These are phyloP conservation scores for Allium fistulosum DNA, from an alignment of 106 monocot genomes.

Conservation along the genomic window DNA sequence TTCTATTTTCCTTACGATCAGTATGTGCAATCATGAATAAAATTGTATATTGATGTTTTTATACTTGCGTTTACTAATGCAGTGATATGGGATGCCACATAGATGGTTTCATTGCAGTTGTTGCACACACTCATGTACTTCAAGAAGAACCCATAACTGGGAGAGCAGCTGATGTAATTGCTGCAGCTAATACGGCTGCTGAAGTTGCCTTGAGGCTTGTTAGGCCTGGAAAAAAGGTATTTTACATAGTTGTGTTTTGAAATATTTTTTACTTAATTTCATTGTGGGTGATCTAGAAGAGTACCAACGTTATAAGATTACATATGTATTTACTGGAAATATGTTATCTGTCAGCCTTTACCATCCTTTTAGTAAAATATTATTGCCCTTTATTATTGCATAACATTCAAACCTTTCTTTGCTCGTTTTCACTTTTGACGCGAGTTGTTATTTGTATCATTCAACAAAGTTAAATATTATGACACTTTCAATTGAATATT, in stretches of 20 bases:
- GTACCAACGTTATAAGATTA: no score
- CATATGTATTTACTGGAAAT: no score
- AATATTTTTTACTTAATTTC: neutral
- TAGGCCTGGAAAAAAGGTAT: slow-evolving; percentile 5
- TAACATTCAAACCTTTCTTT: no score
- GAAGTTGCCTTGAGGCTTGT: slow-evolving; percentile 45
- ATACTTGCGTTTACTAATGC: slow-evolving; percentile 12
- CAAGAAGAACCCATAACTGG: slow-evolving; percentile 46
- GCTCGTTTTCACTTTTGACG: no score
- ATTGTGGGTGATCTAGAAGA: neutral
- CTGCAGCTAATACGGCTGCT: slow-evolving; percentile 63
- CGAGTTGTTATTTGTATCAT: no score
- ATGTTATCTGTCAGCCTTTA: no score
- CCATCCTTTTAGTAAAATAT: no score
- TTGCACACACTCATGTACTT: slow-evolving; percentile 58
- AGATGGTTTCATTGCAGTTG: slow-evolving; percentile 71
- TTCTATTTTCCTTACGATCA: no score
- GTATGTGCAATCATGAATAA: no score
- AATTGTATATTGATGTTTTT: neutral
- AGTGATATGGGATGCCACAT: slow-evolving; percentile 76
- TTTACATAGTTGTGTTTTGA: neutral
- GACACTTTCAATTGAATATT: no score
- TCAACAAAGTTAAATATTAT: no score
- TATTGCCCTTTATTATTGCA: no score
- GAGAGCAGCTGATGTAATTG: slow-evolving; percentile 64